Evolutionary conservation across 257 asterid genomes (phyloP).

Genomic region (Solanum infundibuliforme): DNA sequence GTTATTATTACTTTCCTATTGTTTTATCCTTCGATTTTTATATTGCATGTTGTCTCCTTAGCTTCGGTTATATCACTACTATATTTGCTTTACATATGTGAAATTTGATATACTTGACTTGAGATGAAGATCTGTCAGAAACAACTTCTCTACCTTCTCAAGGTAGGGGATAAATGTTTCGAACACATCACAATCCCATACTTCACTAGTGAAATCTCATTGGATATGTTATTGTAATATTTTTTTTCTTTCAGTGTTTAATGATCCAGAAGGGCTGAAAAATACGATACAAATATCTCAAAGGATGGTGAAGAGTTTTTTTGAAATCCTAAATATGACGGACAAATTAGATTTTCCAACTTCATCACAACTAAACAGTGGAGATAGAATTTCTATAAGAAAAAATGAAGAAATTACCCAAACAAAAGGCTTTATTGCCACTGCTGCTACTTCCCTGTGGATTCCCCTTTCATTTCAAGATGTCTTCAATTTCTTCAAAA

Average conservation of each 20-base stretch:
- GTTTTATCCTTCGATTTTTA: background rate
- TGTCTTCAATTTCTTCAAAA: slow-evolving; percentile 46
- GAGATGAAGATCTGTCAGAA: background rate
- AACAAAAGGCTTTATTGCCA: slow-evolving; percentile 32
- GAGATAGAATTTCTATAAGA: slow-evolving; percentile 35
- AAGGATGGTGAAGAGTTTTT: slow-evolving; percentile 52
- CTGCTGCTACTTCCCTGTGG: slow-evolving; percentile 53
- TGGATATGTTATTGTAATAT: background rate
- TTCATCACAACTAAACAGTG: slow-evolving; percentile 18
- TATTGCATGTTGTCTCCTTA: background rate
- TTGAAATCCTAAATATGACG: slow-evolving; percentile 35
- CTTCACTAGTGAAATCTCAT: background rate
- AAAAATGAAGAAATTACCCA: slow-evolving; percentile 22
- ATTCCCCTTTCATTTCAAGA: slow-evolving; percentile 36
- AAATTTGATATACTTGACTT: background rate
- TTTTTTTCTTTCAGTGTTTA: slow-evolving; percentile 21
- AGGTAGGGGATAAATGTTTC: background rate
- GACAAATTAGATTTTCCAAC: slow-evolving; percentile 30
- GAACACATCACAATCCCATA: background rate
- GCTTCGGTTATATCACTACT: background rate
- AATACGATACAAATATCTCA: slow-evolving; percentile 48
- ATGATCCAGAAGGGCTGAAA: slow-evolving; percentile 30
- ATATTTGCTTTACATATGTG: background rate
- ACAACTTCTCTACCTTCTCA: background rate
- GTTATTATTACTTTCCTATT: background rate